Percentiles rank a stretch among this genome's conserved stretches.
These are phyloP conservation scores for Aegilops tauschii DNA, from an alignment of 176 grass and related monocot genomes.

Conservation along the genomic window DNA sequence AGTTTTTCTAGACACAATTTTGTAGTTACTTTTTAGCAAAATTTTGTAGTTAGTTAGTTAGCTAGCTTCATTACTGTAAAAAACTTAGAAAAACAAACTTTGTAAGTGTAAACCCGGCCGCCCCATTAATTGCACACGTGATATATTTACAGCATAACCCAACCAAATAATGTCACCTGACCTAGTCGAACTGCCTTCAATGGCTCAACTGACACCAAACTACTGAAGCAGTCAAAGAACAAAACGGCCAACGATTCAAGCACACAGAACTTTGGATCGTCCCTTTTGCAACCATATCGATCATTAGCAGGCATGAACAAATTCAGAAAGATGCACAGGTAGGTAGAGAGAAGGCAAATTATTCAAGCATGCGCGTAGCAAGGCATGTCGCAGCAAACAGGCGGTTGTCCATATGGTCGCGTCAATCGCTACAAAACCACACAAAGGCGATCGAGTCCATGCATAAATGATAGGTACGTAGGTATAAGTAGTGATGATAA, in stretches of 20 bases:
- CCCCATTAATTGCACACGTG: neutral
- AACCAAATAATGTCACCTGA: neutral
- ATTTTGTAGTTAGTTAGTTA: too few species aligned
- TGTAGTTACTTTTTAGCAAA: too few species aligned
- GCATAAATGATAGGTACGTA: constrained; percentile 4
- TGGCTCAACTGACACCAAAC: neutral
- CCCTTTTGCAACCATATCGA: neutral
- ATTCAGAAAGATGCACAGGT: neutral
- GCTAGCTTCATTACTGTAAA: too few species aligned
- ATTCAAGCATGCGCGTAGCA: constrained; percentile 32
- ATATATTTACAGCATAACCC: neutral
- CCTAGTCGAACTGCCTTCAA: neutral
- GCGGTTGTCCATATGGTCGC: neutral
- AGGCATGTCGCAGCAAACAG: constrained; percentile 16
- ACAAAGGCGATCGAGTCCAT: constrained; percentile 22
- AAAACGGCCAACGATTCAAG: neutral
- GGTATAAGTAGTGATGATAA: neutral
- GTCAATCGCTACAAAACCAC: constrained; percentile 19
- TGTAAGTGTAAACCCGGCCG: neutral
- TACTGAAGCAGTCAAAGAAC: neutral
- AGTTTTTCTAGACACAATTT: too few species aligned
- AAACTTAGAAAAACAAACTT: too few species aligned
- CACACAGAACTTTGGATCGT: neutral
- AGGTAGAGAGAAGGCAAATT: constrained; percentile 29
- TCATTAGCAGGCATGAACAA: neutral